A percentile compares a stretch with the other conserved stretches of the same genome.
These are phyloP conservation scores for Trichoderma asperelloides DNA, from an alignment of 495 filamentous ascomycete genomes.

Conservation along the genomic window DNA sequence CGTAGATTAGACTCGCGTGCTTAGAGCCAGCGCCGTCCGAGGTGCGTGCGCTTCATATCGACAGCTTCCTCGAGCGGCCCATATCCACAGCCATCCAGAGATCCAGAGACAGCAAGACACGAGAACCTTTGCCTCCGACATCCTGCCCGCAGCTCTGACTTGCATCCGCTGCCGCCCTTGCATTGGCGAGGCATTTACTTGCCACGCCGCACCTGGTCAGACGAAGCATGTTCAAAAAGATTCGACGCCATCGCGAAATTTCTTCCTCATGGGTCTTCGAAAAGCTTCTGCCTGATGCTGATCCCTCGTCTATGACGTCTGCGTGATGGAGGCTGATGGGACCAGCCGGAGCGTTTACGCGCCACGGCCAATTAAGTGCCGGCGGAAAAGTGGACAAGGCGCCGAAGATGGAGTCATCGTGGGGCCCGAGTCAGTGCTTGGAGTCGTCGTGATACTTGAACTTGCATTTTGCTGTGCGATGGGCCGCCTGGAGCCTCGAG, in stretches of 20 bases:
- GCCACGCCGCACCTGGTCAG: not conserved
- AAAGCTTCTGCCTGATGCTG: constrained; percentile 6
- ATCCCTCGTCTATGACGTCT: not conserved
- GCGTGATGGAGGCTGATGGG: constrained; percentile 1
- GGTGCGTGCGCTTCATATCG: too few species aligned
- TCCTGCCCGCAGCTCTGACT: not conserved
- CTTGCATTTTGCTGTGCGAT: not conserved
- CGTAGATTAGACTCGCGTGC: not conserved
- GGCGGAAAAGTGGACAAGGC: not conserved
- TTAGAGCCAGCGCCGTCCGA: too few species aligned
- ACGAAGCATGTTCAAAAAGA: not conserved
- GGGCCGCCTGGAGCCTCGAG: too few species aligned
- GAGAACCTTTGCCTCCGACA: too few species aligned
- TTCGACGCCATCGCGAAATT: not conserved
- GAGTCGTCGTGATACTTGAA: not conserved
- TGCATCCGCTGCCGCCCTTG: not conserved
- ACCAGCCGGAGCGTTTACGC: not conserved
- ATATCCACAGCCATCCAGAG: too few species aligned
- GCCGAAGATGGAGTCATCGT: not conserved
- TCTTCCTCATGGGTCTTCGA: not conserved
- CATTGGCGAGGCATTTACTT: not conserved
- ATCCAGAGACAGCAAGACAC: too few species aligned
- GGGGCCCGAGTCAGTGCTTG: not conserved
- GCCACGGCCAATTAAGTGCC: not conserved
- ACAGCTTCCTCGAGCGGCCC: too few species aligned